phyloP scores from a whole-genome alignment of 192 early-diverging fungal genomes.

The Endogone sp. region DNA sequence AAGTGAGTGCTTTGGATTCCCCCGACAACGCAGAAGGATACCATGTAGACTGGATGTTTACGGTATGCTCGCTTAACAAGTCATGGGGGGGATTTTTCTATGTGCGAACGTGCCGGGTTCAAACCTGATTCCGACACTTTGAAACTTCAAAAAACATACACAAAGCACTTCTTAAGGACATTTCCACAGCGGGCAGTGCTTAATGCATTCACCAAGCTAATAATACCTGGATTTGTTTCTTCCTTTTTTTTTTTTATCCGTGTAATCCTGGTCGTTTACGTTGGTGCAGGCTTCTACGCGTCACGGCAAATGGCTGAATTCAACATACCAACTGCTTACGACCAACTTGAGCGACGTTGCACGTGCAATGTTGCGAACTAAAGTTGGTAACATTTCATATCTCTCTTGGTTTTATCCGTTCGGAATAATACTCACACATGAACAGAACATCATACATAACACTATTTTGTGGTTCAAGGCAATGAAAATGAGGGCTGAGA shows the following conservation, averaged over 20 bases:
- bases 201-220: background rate
- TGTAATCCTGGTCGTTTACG: slow-evolving; percentile 8
- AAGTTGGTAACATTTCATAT: slow-evolving; percentile 9
- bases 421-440: too few relatives aligned
- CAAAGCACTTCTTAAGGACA: slow-evolving; percentile 4
- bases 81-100: slow-evolving; percentile 14
- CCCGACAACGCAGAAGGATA: slow-evolving; percentile 12
- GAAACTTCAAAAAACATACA: slow-evolving; percentile 12
- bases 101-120: slow-evolving; percentile 13
- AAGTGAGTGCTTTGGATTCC: slow-evolving; percentile 6
- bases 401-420: too few relatives aligned
- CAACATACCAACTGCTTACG: slow-evolving; percentile 12
- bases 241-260: slow-evolving; percentile 17
- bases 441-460: too few relatives aligned
- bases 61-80: slow-evolving; percentile 16
- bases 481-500: too few relatives aligned
- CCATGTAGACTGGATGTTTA: slow-evolving; percentile 17
- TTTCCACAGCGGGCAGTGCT: slow-evolving; percentile 7
- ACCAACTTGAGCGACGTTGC: slow-evolving; percentile 13
- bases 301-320: slow-evolving; percentile 2
- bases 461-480: too few relatives aligned
- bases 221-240: background rate
- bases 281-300: too few relatives aligned
- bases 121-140: slow-evolving; percentile 6
- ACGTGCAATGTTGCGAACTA: slow-evolving; percentile 14